A percentile compares a stretch with the other conserved stretches of the same genome.
Evolutionary conservation across 2,329 filamentous ascomycete species (phyloP).

Genomic region (Lachnum nothofagi): DNA sequence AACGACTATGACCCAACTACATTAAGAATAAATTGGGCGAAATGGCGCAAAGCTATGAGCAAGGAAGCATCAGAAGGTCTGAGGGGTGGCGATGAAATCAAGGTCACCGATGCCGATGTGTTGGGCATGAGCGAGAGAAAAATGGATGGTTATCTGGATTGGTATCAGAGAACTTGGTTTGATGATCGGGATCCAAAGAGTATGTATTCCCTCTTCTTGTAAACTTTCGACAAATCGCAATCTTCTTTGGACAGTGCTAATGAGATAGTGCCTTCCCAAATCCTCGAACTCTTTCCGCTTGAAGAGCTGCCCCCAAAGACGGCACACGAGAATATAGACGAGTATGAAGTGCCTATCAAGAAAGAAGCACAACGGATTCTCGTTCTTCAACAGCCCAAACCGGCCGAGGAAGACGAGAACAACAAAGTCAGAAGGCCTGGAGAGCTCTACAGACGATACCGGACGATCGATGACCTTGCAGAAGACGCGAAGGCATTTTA

Average conservation of each 20-base stretch:
- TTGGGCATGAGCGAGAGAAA: constrained; percentile 55
- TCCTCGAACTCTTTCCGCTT: constrained; percentile 35
- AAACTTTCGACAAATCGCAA: no score
- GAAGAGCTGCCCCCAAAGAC: constrained; percentile 14
- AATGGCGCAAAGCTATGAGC: constrained; percentile 56
- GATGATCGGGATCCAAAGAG: constrained; percentile 40
- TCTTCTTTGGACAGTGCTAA: constrained; percentile 4
- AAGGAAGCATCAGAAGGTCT: constrained; percentile 28
- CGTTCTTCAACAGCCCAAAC: constrained; percentile 26
- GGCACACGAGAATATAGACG: constrained; percentile 25
- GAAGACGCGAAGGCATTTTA: constrained; percentile 40
- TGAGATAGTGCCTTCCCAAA: constrained; percentile 29
- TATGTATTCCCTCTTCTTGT: constrained; percentile 20
- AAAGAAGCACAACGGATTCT: constrained; percentile 27
- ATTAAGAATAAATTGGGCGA: constrained; percentile 64
- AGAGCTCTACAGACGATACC: constrained; percentile 35
- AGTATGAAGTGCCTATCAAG: constrained; percentile 16
- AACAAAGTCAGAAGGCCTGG: constrained; percentile 30
- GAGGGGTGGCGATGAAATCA: constrained; percentile 43
- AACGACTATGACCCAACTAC: constrained; percentile 51
- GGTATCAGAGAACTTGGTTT: constrained; percentile 66
- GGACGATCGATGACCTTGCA: constrained; percentile 40
- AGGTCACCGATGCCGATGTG: constrained; percentile 57
- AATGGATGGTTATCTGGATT: constrained; percentile 73
- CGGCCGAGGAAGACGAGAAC: constrained; percentile 13